A percentile compares a stretch with the other conserved stretches of the same genome.
phyloP scores from a whole-genome alignment of 163 green algal genomes.

The Prototheca wickerhamii region DNA sequence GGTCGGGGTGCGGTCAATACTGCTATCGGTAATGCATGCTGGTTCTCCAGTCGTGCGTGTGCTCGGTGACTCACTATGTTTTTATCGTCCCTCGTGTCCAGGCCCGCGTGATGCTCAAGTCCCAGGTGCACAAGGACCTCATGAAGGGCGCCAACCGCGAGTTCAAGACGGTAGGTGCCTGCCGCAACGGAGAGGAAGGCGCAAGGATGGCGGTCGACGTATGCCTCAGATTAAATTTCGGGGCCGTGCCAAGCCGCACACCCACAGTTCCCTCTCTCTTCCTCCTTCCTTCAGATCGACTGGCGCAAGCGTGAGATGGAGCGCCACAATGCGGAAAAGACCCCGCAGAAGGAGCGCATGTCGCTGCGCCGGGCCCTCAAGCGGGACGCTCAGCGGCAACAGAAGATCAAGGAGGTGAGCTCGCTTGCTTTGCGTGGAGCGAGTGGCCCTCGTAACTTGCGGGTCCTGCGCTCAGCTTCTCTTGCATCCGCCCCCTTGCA shows the following conservation, averaged over 20 bases:
- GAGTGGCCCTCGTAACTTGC: not conserved
- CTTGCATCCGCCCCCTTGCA: not conserved
- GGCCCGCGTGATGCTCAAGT: constrained; percentile 4
- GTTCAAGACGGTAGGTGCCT: constrained; percentile 47
- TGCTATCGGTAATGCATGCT: not conserved
- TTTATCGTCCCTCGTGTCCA: not conserved
- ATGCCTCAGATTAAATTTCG: not conserved
- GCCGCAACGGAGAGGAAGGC: not conserved
- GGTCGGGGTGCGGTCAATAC: constrained; percentile 21
- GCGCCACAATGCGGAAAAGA: constrained; percentile 64
- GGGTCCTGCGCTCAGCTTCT: not conserved
- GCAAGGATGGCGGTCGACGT: not conserved
- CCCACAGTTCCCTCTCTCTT: not conserved
- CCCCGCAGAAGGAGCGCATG: constrained; percentile 25
- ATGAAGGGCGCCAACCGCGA: constrained; percentile 76
- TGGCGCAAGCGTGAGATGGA: constrained; percentile 67
- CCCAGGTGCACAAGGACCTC: constrained; percentile 64
- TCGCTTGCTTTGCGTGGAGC: not conserved
- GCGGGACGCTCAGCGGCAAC: constrained; percentile 48
- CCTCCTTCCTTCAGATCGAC: constrained; percentile 33
- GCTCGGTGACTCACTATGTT: not conserved
- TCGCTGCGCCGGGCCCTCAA: constrained; percentile 34
- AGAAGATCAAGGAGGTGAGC: constrained; percentile 44
- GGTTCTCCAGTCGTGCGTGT: not conserved
- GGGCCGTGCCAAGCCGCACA: not conserved